These are phyloP conservation scores for Xylaria nigripes DNA, from an alignment of 495 filamentous ascomycete genomes.

Conservation along the genomic window DNA sequence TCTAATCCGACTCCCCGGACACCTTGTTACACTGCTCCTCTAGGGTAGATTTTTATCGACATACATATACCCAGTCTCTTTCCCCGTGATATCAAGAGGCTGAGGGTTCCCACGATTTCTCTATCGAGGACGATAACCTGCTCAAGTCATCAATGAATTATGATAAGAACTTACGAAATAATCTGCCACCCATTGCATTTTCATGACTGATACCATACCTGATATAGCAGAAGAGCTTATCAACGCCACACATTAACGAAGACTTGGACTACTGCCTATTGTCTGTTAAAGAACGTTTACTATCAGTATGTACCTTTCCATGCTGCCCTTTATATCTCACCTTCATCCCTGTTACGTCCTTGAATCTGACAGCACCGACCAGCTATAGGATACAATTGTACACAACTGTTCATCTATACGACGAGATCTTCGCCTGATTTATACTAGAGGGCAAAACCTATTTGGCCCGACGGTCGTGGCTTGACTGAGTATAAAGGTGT, in stretches of 20 bases:
- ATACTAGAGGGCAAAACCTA: background rate
- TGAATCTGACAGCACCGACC: background rate
- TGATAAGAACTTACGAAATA: too few relatives aligned
- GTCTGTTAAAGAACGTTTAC: background rate
- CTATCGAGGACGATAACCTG: too few relatives aligned
- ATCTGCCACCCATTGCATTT: too few relatives aligned
- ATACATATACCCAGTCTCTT: background rate
- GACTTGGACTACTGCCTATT: too few relatives aligned
- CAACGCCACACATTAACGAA: background rate
- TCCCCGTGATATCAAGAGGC: background rate
- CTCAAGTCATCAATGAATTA: too few relatives aligned
- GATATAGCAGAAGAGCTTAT: background rate
- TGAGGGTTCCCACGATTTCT: background rate
- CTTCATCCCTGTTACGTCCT: background rate
- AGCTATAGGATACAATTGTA: too few relatives aligned
- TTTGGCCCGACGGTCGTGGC: background rate
- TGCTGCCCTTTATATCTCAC: background rate
- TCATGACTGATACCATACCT: background rate
- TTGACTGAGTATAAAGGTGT: background rate
- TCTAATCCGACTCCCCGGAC: background rate
- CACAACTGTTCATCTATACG: too few relatives aligned
- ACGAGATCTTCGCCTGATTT: background rate
- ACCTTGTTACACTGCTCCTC: background rate
- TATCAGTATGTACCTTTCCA: background rate
- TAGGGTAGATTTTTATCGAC: conserved; percentile 3